These are phyloP conservation scores for Rubia peregrina DNA, from an alignment of 305 asterid species.

Conservation along the genomic window DNA sequence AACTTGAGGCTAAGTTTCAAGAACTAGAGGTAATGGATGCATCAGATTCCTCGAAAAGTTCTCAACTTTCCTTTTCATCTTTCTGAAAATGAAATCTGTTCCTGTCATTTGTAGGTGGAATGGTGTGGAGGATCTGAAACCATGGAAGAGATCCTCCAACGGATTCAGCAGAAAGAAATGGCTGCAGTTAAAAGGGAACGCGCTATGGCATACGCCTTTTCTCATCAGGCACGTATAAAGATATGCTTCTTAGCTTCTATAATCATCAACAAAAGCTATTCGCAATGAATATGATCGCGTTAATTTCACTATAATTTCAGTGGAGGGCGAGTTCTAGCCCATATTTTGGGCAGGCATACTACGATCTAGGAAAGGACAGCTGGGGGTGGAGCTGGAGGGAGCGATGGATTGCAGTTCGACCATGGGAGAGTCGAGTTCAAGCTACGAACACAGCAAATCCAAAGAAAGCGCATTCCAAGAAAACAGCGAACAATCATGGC, in stretches of 20 bases:
- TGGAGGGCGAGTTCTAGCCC: conserved; percentile 68
- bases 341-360: conserved; percentile 69
- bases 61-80: background rate
- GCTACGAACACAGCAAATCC: conserved; percentile 19
- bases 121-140: conserved; percentile 78
- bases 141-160: conserved; percentile 59
- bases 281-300: background rate
- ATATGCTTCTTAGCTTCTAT: background rate
- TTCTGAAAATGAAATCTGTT: background rate
- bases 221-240: conserved; percentile 65
- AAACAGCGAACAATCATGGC: conserved; percentile 20
- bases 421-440: conserved; percentile 65
- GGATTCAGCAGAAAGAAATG: conserved; percentile 59
- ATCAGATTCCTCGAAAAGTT: no score
- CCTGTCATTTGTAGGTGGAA: conserved; percentile 38
- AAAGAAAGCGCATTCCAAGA: conserved; percentile 31
- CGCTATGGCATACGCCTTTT: conserved; percentile 72
- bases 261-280: background rate
- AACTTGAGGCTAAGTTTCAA: conserved; percentile 67
- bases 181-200: conserved; percentile 66
- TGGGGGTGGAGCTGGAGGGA: conserved; percentile 97
- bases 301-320: conserved; percentile 22
- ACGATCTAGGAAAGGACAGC: conserved; percentile 64
- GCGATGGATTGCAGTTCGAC: conserved; percentile 70
- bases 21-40: conserved; percentile 47